Evolutionary conservation across 306 rosid genomes (phyloP).

Genomic region (Alnus glutinosa): DNA sequence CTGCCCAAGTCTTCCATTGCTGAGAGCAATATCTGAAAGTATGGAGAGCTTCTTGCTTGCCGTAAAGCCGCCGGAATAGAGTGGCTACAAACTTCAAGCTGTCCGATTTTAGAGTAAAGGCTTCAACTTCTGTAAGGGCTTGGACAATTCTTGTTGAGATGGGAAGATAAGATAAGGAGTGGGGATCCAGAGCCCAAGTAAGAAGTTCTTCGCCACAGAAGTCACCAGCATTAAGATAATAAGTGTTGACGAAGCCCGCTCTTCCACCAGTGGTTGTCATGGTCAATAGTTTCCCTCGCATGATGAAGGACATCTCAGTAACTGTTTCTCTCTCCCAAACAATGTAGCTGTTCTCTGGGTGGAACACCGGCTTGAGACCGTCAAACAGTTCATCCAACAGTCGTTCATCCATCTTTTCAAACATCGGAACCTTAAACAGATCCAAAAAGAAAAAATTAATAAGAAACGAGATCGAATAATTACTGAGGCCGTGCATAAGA

Average conservation of each 20-base stretch:
- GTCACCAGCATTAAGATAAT: constrained; percentile 85
- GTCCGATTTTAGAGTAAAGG: constrained; percentile 78
- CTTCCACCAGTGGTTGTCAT: constrained; percentile 90
- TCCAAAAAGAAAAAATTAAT: background rate
- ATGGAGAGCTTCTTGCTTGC: constrained; percentile 76
- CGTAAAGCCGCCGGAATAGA: constrained; percentile 81
- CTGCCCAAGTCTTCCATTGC: constrained; percentile 97
- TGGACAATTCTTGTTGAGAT: constrained; percentile 82
- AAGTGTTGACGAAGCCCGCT: constrained; percentile 90
- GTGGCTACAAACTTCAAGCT: constrained; percentile 83
- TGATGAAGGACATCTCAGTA: constrained; percentile 88
- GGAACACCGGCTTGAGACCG: constrained; percentile 78
- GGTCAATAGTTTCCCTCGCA: constrained; percentile 80
- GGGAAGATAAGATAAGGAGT: constrained; percentile 62
- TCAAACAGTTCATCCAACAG: constrained; percentile 86
- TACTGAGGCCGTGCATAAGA: constrained; percentile 17
- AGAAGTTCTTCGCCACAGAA: constrained; percentile 96
- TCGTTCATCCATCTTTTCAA: constrained; percentile 93
- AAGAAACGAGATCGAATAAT: constrained; percentile 5
- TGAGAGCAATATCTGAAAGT: constrained; percentile 82
- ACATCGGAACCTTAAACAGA: constrained; percentile 74
- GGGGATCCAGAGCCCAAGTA: constrained; percentile 91
- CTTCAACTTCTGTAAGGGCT: constrained; percentile 89
- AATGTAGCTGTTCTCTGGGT: constrained; percentile 75
- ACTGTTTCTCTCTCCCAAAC: constrained; percentile 94